Base-by-base conservation (phyloP, 2,329 filamentous ascomycete species). In the Phaeosphaeria sp. region DNA sequence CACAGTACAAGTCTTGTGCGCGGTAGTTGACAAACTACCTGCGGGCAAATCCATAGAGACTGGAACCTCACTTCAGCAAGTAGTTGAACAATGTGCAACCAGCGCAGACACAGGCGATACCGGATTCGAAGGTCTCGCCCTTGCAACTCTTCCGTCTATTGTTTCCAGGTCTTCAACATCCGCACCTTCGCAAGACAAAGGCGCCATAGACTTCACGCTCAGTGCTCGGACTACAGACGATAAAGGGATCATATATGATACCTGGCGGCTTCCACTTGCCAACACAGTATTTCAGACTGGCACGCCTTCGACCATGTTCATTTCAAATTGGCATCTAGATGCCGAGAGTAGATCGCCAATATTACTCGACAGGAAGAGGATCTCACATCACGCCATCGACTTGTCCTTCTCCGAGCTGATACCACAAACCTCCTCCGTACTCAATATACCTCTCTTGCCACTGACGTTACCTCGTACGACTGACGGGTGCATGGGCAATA, bases 241-340 rank as follows among this genome's bases (percentile, higher is more conserved):
- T 11, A 52, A 36, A 13, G 30, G 30, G 15, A 49, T 13, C 9
- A 43, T 18, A 49, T 30, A 47, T 25, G 59, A 68, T 36, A 60
- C 57, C 11, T 48, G 75, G 84, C 53, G 86, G 82, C 6, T 93
- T 1, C 91, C 91, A 1, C 79, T 95, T 24, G 89, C 91, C 42
- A 91, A 92, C 68, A 96, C 92, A 0, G 79, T 92, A 6, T 95
- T 95, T 70, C 85, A 88, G 40, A 94, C 89, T 59, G 89, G 87
- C 46, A 81, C 80, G 24, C 67, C 65, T 33, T 67, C 58, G 21
- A 73, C 71, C 20, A 68, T 76, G 67, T 68, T 58, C 17, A 43
- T 60, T 2, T 69, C 71, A 1, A 61, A 33, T 0, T 78, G 74
- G 73, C 40, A 33, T 51, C 56, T 60, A 15, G 48, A 49, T 27